A percentile compares a stretch with the other conserved stretches of the same genome.
Evolutionary conservation across 2,329 filamentous ascomycete genomes (phyloP).

Genomic region (Myrmaecium sp.): DNA sequence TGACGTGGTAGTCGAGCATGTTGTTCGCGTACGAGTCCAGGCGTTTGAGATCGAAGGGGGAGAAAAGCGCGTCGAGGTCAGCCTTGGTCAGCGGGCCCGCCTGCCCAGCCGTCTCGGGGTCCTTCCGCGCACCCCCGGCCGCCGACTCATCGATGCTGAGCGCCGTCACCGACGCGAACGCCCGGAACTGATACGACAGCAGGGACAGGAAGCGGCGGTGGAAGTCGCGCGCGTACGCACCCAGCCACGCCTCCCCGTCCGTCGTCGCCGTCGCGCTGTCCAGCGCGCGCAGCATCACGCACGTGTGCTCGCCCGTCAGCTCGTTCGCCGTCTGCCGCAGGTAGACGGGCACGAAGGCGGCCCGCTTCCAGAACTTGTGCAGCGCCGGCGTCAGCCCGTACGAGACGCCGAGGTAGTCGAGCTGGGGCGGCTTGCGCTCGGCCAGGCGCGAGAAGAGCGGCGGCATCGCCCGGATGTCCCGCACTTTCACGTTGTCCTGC

Average conservation of each 20-base stretch:
- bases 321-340: conserved; percentile 91
- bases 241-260: conserved; percentile 66
- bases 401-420: conserved; percentile 91
- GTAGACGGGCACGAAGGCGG: conserved; percentile 76
- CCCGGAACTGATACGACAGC: conserved; percentile 80
- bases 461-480: conserved; percentile 82
- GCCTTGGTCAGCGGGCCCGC: conserved; percentile 46
- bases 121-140: conserved; percentile 50
- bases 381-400: conserved; percentile 77
- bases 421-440: conserved; percentile 58
- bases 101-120: conserved; percentile 32
- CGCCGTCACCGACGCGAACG: conserved; percentile 61
- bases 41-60: conserved; percentile 87
- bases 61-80: conserved; percentile 62
- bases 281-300: conserved; percentile 85
- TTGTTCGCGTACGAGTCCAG: conserved; percentile 93
- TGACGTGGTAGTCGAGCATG: conserved; percentile 94
- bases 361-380: conserved; percentile 94
- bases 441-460: conserved; percentile 79
- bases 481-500: conserved; percentile 71
- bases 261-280: conserved; percentile 27
- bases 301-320: conserved; percentile 91
- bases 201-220: conserved; percentile 83
- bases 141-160: conserved; percentile 82
- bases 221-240: conserved; percentile 83